Evolutionary conservation across 1,284 basidiomycete genomes (phyloP).

Genomic region (Marasmius fiardii): DNA sequence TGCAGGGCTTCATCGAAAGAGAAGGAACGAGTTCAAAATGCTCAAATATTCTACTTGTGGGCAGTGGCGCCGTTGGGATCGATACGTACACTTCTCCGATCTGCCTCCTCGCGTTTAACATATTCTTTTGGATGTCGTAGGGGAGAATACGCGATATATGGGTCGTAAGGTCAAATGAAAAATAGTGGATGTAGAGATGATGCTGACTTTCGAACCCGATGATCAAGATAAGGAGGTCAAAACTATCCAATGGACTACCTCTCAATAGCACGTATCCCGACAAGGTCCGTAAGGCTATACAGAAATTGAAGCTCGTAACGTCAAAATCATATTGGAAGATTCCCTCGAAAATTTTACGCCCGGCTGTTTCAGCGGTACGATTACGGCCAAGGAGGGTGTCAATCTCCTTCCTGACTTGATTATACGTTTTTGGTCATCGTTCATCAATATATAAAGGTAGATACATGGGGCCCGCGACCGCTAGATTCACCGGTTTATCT

Average conservation of each 20-base stretch:
- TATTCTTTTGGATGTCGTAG: too few species aligned
- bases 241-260: conserved; percentile 54
- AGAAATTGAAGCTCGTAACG: conserved; percentile 37
- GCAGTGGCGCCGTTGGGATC: conserved; percentile 60
- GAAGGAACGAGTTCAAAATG: conserved; percentile 42
- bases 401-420: conserved; percentile 53
- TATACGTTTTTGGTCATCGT: not conserved
- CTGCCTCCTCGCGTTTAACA: not conserved
- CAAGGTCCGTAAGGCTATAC: conserved; percentile 49
- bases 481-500: conserved; percentile 38
- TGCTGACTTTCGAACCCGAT: too few species aligned
- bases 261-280: conserved; percentile 58
- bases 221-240: conserved; percentile 59
- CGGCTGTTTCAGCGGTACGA: conserved; percentile 23
- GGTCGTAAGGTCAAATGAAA: too few species aligned
- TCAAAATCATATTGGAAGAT: conserved; percentile 56
- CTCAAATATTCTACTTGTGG: conserved; percentile 55
- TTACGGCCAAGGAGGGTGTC: conserved; percentile 53
- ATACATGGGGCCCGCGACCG: conserved; percentile 35
- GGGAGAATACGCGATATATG: too few species aligned
- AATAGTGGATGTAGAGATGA: too few species aligned
- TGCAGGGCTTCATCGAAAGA: conserved; percentile 35
- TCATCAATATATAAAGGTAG: conserved; percentile 28
- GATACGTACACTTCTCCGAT: conserved; percentile 33
- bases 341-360: conserved; percentile 43